phyloP scores from a whole-genome alignment of 768 basidiomycete species.

The Arthromyces matolae region DNA sequence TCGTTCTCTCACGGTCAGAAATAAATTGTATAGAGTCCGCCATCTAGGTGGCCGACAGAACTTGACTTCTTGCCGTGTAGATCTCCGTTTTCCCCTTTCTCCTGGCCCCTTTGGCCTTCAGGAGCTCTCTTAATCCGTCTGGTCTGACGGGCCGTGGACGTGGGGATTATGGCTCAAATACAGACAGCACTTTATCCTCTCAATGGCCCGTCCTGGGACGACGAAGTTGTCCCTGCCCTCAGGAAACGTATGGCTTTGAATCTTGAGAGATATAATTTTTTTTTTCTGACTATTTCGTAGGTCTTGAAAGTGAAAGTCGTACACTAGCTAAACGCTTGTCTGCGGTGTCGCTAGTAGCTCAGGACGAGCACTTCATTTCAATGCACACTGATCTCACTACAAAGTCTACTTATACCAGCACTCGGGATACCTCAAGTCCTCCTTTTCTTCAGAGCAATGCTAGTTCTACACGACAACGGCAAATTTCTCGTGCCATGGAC shows the following conservation, averaged over 20 bases:
- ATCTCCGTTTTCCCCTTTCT: conserved; percentile 2
- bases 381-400: conserved; percentile 13
- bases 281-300: conserved; percentile 33
- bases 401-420: not conserved
- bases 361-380: conserved; percentile 35
- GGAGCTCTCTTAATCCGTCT: conserved; percentile 6
- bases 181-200: conserved; percentile 36
- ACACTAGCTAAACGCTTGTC: conserved; percentile 77
- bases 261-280: conserved; percentile 1
- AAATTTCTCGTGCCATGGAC: conserved; percentile 14
- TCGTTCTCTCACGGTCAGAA: conserved; percentile 16
- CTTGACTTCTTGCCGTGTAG: conserved; percentile 5
- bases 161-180: conserved; percentile 36
- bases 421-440: conserved; percentile 10
- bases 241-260: conserved; percentile 59
- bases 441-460: conserved; percentile 22
- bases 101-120: conserved; percentile 2
- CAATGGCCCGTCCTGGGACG: conserved; percentile 66
- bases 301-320: conserved; percentile 76
- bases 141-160: conserved; percentile 4
- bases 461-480: conserved; percentile 12
- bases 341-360: conserved; percentile 60
- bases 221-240: conserved; percentile 75
- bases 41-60: conserved; percentile 15
- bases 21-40: conserved; percentile 10